Conservation (phyloP, 306 rosid genomes). For the Senna siamea region DNA sequence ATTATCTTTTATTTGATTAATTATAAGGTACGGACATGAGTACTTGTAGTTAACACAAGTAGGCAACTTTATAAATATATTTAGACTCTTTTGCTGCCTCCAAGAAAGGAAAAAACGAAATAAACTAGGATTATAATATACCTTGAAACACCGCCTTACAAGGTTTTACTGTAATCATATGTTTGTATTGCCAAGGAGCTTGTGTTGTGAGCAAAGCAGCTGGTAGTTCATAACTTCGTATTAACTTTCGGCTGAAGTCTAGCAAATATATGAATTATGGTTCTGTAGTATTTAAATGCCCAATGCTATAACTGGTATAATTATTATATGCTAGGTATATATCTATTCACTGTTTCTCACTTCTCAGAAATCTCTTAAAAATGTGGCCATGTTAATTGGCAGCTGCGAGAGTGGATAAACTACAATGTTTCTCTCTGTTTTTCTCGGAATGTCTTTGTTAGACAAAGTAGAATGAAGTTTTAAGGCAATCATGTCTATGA, state of each 20-base stretch:
- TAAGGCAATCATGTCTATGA: neutral
- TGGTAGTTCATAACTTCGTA: neutral
- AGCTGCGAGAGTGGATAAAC: neutral
- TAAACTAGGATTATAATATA: neutral
- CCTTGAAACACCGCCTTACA: neutral
- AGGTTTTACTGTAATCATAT: neutral
- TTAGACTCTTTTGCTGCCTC: neutral
- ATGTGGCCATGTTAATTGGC: neutral
- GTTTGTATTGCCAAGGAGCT: neutral
- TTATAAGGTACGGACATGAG: too few relatives aligned
- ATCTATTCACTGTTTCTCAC: neutral
- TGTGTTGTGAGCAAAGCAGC: slow-evolving; percentile 3
- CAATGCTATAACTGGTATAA: neutral
- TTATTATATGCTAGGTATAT: neutral
- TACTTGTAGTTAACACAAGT: neutral
- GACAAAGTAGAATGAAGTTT: neutral
- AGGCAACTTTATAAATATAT: neutral
- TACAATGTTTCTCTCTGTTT: neutral
- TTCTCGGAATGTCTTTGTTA: neutral
- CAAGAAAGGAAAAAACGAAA: neutral
- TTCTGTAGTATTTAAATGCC: neutral
- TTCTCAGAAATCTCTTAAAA: neutral
- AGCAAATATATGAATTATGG: slow-evolving; percentile 2
- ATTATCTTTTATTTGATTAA: too few relatives aligned
- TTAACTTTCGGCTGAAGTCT: neutral